A percentile compares a stretch with the other conserved stretches of the same genome.
phyloP scores from a whole-genome alignment of 495 filamentous ascomycete species.

The Aspergillus coremiiformis region DNA sequence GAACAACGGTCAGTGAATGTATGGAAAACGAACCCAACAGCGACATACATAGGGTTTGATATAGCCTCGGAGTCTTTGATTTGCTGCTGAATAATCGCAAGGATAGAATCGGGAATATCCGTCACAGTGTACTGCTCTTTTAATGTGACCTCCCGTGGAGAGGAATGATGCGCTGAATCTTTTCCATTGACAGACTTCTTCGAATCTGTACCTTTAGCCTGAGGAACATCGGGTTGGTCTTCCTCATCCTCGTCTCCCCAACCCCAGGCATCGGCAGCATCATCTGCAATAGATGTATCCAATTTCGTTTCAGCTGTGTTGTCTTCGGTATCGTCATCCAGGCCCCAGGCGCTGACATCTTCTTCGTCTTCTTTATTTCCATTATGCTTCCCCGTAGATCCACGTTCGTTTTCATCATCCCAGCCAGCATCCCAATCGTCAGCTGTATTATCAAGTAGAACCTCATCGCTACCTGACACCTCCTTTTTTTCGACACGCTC shows the following conservation, averaged over 20 bases:
- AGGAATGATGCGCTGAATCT: constrained; percentile 7
- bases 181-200: constrained; percentile 15
- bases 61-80: constrained; percentile 63
- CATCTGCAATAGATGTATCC: constrained; percentile 18
- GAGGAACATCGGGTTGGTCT: constrained; percentile 8
- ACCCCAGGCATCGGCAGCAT: constrained; percentile 59
- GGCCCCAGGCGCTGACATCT: constrained; percentile 58
- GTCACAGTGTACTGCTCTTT: constrained; percentile 85
- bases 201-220: constrained; percentile 10
- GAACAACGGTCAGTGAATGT: constrained; percentile 19
- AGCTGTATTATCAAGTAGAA: constrained; percentile 47
- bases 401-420: constrained; percentile 55
- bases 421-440: constrained; percentile 73
- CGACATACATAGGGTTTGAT: constrained; percentile 43
- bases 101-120: constrained; percentile 68
- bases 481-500: constrained; percentile 81
- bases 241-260: constrained; percentile 58
- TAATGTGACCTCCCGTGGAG: constrained; percentile 60
- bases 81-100: constrained; percentile 62
- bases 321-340: constrained; percentile 45
- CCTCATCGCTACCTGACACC: constrained; percentile 59
- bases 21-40: constrained; percentile 3
- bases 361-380: constrained; percentile 43
- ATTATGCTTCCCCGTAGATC: constrained; percentile 15
- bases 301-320: constrained; percentile 12